Base-by-base conservation (phyloP, 345 rosid genomes). In the Luvunga scandens region DNA sequence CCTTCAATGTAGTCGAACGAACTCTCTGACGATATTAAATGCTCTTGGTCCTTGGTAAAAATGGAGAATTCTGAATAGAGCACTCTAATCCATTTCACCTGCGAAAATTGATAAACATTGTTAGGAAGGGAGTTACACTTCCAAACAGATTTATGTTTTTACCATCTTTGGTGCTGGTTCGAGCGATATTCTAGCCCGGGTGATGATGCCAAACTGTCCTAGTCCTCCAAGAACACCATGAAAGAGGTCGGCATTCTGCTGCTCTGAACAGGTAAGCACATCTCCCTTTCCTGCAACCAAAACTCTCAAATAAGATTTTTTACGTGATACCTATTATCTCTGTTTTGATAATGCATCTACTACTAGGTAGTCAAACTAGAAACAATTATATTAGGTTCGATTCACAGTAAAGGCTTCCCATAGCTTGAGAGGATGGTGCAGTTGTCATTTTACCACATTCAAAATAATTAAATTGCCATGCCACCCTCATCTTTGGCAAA, bases 161-260 rank as follows among this genome's bases (percentile, higher is more conserved):
- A 38, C 42, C 42, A 38, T 38, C 8, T 38, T 38, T 2, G 42
- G 84, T 25, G 98, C 95, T 55, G 87, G 90, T 85, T 84, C 91
- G 45, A 96, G 95, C 65, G 93, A 79, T 24, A 96, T 92, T 75
- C 88, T 77, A 12, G 99, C 98, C 64, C 91, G 85, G 30, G 98
- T 94, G 81, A 97, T 92, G 82, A 97, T 84, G 48, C 99, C 99
- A 73, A 92, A 94, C 85, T 97, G 99, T 70, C 99, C 99, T 63
- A 97, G 95, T 76, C 98, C 99, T 9, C 99, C 98, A 83, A 97
- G 93, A 72, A 88, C 93, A 76, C 93, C 88, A 78, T 92, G 80
- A 77, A 94, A 97, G 69, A 97, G 98, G 73, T 94, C 97, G 59
- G 91, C 79, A 70, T 97, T 94, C 82, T 77, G 84, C 84, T 87